Percentiles rank a stretch among this genome's conserved stretches.
These are phyloP conservation scores for Fomitopsis pulvina DNA, from an alignment of 768 basidiomycete species.

Conservation along the genomic window DNA sequence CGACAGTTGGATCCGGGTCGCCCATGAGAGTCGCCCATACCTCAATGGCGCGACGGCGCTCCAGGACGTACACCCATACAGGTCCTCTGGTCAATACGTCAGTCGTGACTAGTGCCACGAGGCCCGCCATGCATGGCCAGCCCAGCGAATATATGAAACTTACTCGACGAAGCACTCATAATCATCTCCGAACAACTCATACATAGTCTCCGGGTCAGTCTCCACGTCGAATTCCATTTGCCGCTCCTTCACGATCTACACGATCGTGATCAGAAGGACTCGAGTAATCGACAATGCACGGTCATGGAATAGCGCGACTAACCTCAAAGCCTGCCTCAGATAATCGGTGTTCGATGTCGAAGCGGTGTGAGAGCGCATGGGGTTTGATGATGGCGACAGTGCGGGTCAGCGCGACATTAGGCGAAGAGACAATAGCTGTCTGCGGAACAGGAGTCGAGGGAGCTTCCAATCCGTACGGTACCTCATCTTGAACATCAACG, in stretches of 20 bases:
- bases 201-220: slow-evolving; percentile 71
- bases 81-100: slow-evolving; percentile 48
- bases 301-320: slow-evolving; percentile 16
- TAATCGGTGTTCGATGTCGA: slow-evolving; percentile 77
- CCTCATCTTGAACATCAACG: background rate
- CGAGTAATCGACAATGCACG: background rate
- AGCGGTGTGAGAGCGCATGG: slow-evolving; percentile 64
- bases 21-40: slow-evolving; percentile 78
- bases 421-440: background rate
- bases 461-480: background rate
- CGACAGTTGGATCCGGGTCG: slow-evolving; percentile 50
- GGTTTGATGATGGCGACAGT: slow-evolving; percentile 83
- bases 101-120: background rate
- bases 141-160: slow-evolving; percentile 27
- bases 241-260: slow-evolving; percentile 77
- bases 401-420: slow-evolving; percentile 32
- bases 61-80: slow-evolving; percentile 90
- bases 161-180: slow-evolving; percentile 70
- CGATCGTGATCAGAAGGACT: background rate
- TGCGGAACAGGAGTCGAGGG: slow-evolving; percentile 1
- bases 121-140: background rate
- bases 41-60: slow-evolving; percentile 74
- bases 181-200: slow-evolving; percentile 77
- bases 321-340: slow-evolving; percentile 82
- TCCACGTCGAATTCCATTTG: slow-evolving; percentile 88